Evolutionary conservation across 2,329 filamentous ascomycete genomes (phyloP).

Genomic region (Cadophora malorum): DNA sequence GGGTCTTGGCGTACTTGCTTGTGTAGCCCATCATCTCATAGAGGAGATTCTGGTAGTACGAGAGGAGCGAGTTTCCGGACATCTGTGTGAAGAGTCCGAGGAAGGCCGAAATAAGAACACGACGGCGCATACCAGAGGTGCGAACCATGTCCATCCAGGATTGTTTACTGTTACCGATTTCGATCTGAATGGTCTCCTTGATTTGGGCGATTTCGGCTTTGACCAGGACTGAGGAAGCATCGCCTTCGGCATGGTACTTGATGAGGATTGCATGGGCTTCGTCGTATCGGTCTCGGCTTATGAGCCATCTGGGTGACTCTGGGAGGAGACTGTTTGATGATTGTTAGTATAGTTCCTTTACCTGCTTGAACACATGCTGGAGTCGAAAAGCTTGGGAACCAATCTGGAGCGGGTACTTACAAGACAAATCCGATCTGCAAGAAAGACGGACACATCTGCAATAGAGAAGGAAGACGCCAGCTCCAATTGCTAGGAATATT

Average conservation of each 20-base stretch:
- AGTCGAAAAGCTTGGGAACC: too few relatives aligned
- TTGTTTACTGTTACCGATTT: slow-evolving; percentile 58
- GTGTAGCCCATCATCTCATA: slow-evolving; percentile 55
- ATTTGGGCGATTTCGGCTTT: slow-evolving; percentile 67
- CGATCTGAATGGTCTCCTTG: slow-evolving; percentile 58
- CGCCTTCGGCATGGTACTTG: slow-evolving; percentile 59
- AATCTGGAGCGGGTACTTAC: slow-evolving; percentile 27
- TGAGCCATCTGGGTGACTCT: slow-evolving; percentile 63
- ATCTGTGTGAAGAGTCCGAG: slow-evolving; percentile 61
- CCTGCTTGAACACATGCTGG: too few relatives aligned
- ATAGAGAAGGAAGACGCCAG: slow-evolving; percentile 51
- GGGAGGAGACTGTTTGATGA: slow-evolving; percentile 51
- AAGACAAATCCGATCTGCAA: slow-evolving; percentile 37
- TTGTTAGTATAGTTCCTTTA: neutral
- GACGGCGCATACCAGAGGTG: slow-evolving; percentile 56
- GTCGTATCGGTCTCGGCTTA: slow-evolving; percentile 61
- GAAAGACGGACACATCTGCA: slow-evolving; percentile 46
- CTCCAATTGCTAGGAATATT: slow-evolving; percentile 49
- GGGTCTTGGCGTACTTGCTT: slow-evolving; percentile 50
- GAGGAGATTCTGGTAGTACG: slow-evolving; percentile 56
- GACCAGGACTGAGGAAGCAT: slow-evolving; percentile 57
- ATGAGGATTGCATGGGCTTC: slow-evolving; percentile 60
- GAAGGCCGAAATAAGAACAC: slow-evolving; percentile 55
- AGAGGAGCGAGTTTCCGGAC: slow-evolving; percentile 54
- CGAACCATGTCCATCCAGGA: slow-evolving; percentile 59